Conservation (phyloP, 2,329 filamentous ascomycete species). For the Cordyceps farinosa region DNA sequence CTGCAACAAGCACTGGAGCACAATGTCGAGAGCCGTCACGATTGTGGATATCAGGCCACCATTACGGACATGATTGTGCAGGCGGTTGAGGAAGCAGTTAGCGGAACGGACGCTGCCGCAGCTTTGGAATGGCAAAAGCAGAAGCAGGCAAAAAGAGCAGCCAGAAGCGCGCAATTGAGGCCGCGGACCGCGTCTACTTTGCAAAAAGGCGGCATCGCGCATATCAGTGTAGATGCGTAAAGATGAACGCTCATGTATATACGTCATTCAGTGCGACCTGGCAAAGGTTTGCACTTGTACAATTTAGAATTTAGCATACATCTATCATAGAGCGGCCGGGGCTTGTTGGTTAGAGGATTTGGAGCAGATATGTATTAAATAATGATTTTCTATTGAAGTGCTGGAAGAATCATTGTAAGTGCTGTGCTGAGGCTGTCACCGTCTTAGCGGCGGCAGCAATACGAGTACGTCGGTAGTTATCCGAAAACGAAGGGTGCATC, state of each 20-base stretch:
- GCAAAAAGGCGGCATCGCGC: background rate
- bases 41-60: constrained; percentile 19
- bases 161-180: background rate
- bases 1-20: constrained; percentile 27
- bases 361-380: background rate
- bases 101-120: background rate
- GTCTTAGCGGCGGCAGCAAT: background rate
- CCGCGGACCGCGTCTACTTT: background rate
- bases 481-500: constrained; percentile 5
- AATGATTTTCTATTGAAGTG: background rate
- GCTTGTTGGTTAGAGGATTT: background rate
- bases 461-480: constrained; percentile 10
- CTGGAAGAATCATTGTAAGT: too few relatives aligned
- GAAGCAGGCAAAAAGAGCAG: background rate
- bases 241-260: constrained; percentile 7
- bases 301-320: background rate
- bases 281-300: background rate
- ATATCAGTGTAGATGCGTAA: constrained; percentile 3
- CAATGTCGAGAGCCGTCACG: constrained; percentile 24
- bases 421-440: background rate
- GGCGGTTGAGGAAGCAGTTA: constrained; percentile 13
- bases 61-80: constrained; percentile 24
- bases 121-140: constrained; percentile 9
- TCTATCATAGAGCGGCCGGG: background rate
- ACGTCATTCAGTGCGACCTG: background rate